These are phyloP conservation scores for Solanum arcanum DNA, from an alignment of 257 asterid species.

Conservation along the genomic window DNA sequence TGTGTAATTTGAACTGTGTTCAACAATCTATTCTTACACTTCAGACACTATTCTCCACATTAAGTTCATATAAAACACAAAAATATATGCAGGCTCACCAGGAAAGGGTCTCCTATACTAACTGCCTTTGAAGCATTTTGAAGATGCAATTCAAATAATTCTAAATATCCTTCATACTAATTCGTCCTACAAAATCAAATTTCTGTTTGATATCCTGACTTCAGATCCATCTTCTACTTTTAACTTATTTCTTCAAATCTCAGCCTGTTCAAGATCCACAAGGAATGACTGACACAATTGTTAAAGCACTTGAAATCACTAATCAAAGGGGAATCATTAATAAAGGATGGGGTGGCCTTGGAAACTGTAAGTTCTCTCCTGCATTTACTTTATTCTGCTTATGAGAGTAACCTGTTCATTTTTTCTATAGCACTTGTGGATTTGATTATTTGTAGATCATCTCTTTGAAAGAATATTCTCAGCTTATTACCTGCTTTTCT, in stretches of 20 bases:
- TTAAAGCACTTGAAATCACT: conserved; percentile 66
- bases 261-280: conserved; percentile 87
- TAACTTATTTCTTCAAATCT: conserved; percentile 8
- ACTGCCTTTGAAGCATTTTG: background rate
- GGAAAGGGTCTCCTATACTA: background rate
- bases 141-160: background rate
- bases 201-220: background rate
- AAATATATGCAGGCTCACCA: background rate
- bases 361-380: conserved; percentile 35
- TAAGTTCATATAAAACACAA: background rate
- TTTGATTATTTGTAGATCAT: background rate
- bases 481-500: background rate
- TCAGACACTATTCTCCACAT: background rate
- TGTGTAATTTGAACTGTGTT: background rate
- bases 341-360: conserved; percentile 98
- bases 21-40: background rate
- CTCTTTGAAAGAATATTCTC: background rate
- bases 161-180: background rate
- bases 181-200: background rate
- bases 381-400: background rate
- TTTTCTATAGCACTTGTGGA: background rate
- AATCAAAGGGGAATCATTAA: conserved; percentile 86
- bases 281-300: conserved; percentile 68
- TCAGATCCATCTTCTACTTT: background rate
- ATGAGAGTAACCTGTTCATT: background rate